Evolutionary conservation across 208 protist species (phyloP).

Genomic region (Tritrichomonas foetus): DNA sequence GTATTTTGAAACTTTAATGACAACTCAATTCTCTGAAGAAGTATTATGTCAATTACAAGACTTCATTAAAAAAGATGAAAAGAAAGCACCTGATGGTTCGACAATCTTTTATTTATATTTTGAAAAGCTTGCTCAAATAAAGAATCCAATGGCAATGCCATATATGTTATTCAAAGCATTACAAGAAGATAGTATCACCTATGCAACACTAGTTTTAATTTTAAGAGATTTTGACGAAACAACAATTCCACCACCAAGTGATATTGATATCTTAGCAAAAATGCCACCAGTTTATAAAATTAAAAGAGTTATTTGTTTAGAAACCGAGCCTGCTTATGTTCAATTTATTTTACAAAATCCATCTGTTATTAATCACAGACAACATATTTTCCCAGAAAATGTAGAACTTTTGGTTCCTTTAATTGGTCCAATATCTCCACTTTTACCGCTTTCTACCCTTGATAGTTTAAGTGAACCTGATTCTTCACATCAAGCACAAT

Average conservation of each 20-base stretch:
- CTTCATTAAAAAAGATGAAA: background rate
- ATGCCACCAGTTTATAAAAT: background rate
- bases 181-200: background rate
- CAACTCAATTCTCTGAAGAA: background rate
- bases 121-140: background rate
- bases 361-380: background rate
- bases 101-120: background rate
- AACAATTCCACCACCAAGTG: background rate
- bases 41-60: background rate
- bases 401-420: too few relatives aligned
- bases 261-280: background rate
- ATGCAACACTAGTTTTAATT: background rate
- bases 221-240: background rate
- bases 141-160: background rate
- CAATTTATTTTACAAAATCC: background rate
- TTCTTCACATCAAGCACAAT: background rate
- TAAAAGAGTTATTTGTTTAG: background rate
- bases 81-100: background rate
- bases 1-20: background rate
- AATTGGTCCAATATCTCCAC: background rate
- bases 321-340: background rate
- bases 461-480: background rate
- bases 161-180: background rate
- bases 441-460: background rate
- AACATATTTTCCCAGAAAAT: too few relatives aligned